phyloP scores from a whole-genome alignment of 805 yeast genomes.

The Suhomyces sp. region DNA sequence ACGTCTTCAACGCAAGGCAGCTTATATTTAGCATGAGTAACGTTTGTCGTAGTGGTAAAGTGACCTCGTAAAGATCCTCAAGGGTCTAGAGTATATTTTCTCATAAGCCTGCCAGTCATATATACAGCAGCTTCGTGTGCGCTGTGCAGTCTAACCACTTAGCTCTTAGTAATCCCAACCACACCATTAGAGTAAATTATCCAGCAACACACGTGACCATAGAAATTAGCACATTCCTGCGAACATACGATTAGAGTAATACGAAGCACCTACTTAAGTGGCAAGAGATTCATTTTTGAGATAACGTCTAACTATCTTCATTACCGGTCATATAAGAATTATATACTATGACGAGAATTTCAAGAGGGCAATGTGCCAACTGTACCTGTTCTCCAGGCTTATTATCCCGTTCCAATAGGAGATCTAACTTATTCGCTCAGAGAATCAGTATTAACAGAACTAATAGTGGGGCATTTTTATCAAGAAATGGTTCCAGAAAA shows the following conservation, averaged over 20 bases:
- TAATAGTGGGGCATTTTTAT: slow-evolving; percentile 17
- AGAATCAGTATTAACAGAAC: slow-evolving; percentile 25
- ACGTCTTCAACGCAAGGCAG: not conserved
- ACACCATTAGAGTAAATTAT: not conserved
- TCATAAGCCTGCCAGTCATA: not conserved
- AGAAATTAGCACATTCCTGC: not conserved
- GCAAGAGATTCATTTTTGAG: not conserved
- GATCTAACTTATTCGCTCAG: slow-evolving; percentile 51
- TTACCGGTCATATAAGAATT: not conserved
- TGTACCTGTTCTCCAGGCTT: slow-evolving; percentile 87
- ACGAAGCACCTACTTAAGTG: not conserved
- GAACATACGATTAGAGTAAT: not conserved
- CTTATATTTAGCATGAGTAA: not conserved
- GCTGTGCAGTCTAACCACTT: not conserved
- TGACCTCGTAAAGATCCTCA: not conserved
- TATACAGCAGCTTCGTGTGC: not conserved
- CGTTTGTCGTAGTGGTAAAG: not conserved
- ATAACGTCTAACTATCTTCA: not conserved
- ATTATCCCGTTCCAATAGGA: slow-evolving; percentile 60
- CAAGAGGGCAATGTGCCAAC: slow-evolving; percentile 55
- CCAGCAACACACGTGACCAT: not conserved
- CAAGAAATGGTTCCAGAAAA: slow-evolving; percentile 32
- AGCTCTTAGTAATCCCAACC: not conserved
- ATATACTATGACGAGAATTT: slow-evolving; percentile 23
- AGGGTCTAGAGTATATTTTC: not conserved